phyloP scores from a whole-genome alignment of 108 stramenopile species.

The Hondaea fermentalgiana region DNA sequence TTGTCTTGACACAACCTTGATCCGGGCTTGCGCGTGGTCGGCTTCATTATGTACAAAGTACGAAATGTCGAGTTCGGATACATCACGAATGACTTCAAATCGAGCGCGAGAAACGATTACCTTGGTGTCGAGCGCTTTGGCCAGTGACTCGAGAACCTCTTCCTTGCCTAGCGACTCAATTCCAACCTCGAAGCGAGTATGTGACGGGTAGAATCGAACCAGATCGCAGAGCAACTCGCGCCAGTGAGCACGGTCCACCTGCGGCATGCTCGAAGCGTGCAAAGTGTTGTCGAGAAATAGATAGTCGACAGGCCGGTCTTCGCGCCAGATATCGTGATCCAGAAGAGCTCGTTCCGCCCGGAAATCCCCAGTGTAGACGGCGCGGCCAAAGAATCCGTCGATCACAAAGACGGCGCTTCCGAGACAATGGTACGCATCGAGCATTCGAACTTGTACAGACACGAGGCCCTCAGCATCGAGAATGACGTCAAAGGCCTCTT shows the following conservation, averaged over 20 bases:
- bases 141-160: neutral
- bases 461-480: neutral
- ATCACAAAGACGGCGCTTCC: neutral
- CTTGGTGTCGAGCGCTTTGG: neutral
- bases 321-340: neutral
- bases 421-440: slow-evolving; percentile 1
- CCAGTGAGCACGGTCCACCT: neutral
- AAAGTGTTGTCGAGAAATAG: neutral
- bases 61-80: neutral
- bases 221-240: neutral
- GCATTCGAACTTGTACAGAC: neutral
- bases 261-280: neutral
- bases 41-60: neutral
- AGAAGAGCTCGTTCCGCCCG: neutral
- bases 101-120: neutral
- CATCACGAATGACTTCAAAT: neutral
- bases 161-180: neutral
- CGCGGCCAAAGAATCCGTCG: neutral
- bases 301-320: neutral
- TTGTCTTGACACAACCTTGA: neutral
- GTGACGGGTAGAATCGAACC: neutral
- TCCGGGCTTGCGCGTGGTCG: neutral
- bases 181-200: neutral
- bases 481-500: neutral
- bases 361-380: neutral